Base-by-base conservation (phyloP, 371 early-diverging fungal species). In the Enterospora canceri region DNA sequence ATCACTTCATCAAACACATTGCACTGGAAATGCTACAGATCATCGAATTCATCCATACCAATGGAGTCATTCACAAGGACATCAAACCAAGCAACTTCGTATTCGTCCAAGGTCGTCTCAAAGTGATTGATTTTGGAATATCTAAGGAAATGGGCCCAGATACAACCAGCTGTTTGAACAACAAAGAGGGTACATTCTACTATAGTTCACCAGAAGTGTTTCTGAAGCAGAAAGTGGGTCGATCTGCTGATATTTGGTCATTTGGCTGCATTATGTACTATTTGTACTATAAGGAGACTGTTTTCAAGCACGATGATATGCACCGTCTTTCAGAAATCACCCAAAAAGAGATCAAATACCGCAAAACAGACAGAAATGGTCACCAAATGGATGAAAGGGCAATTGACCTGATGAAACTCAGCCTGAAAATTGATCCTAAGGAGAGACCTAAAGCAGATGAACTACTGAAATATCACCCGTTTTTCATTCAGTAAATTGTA, bases 161-260 rank as follows among this genome's bases (percentile, higher is more conserved):
- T 73, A 94, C 94, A 0, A 93, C 94, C 18, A 90, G 90, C 65
- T 87, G 94, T 53, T 85, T 89, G 32, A 81, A 90, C 1, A 82
- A 83, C 47, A 91, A 91, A 74, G 85, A 87, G 12, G 97, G 97
- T 0, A 97, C 97, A 0, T 76, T 90, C 18, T 92, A 92, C 71
- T 97, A 94, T 77, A 93, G 94, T 90, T 84, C 94, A 0, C 97
- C 97, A 0, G 97, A 97, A 79, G 85, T 91, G 0, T 80, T 91
- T 24, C 73, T 29, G 18, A 73, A 71, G n/a, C 63, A 70, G 50
- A 76, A 72, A 58, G 66, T 75, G 40, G 67, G 67, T 15, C 56
- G 77, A 58, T 66, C 66, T 83, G 87, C 68, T 65, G 97, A 97
- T 76, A 87, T 97, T 0, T 97, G 97, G 97, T 89, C 92, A 1